These are phyloP conservation scores for Solanum stenotomum DNA, from an alignment of 257 asterid species.

Conservation along the genomic window DNA sequence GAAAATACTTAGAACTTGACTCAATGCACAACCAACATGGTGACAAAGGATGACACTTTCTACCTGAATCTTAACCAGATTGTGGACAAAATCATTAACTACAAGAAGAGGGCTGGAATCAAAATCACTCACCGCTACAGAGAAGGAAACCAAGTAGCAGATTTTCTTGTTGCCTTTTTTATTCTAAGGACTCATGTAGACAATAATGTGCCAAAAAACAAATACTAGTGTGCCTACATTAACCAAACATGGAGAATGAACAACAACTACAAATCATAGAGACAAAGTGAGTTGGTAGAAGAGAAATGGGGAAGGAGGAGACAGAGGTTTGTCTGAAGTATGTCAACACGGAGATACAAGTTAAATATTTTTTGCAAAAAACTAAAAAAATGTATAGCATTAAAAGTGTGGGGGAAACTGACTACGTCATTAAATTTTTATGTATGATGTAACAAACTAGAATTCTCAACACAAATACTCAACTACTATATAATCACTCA, in stretches of 20 bases:
- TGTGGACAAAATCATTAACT: background rate
- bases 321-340: background rate
- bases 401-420: background rate
- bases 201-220: background rate
- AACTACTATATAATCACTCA: too few species aligned
- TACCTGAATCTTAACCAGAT: background rate
- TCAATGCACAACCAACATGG: background rate
- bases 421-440: background rate
- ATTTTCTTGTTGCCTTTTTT: background rate
- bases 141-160: background rate
- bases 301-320: background rate
- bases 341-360: background rate
- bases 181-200: background rate
- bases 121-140: background rate
- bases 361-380: background rate
- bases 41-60: background rate
- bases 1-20: too few species aligned
- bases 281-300: background rate
- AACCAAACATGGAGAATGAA: background rate
- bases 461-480: background rate
- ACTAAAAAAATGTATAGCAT: too few species aligned
- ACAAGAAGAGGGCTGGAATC: background rate
- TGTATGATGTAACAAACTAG: background rate
- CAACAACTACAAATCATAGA: background rate
- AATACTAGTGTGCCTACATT: background rate